Base-by-base conservation (phyloP, 2,329 filamentous ascomycete species). In the Diaporthe citrichinensis region DNA sequence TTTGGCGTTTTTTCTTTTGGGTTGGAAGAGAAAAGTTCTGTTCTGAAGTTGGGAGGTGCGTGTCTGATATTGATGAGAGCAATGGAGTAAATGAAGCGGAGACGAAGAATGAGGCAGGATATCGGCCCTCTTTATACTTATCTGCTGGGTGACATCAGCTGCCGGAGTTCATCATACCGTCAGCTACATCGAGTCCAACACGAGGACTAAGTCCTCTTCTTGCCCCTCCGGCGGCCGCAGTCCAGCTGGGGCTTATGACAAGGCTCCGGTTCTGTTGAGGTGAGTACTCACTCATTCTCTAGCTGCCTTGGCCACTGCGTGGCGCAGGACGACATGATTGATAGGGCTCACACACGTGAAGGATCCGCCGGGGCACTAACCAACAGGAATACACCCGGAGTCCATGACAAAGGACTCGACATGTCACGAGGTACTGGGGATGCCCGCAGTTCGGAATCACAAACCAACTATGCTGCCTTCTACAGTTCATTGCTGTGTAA, bases 251-350 rank as follows among this genome's bases (percentile, higher is more conserved):
- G 5, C 14, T 25, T 36, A 9, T 53, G 31, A 14, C 23, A 53
- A 41, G 31, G 31, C 46, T 68, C 15, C 25, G 2, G 36, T 14
- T 68, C 23, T 28, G 61, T 49, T 34, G 61, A 49, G 2, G 3
- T 3, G 17, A 46, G 61, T 7, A 20, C 4, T 34, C 41, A 31
- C 4, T 12, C 15, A 25, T 46, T 67, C 44, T n/a, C 41, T 36
- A 34, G 61, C 61, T 49, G 46, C 12, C 65, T 68, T 68, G 65
- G 65, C 46, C 31, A 10, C 12, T 14, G n/a, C 15, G 46, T 53
- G 46, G 31, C 65, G 23, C 65, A 41, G 15, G 14, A 53, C 23
- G 3, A 39, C 4, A 10, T 28, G 25, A 1, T 28, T 20, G 46
- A 23, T 15, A 17, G 31, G 46, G 31, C 14, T 14, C 39, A 7